Evolutionary conservation across 2,329 filamentous ascomycete species (phyloP).

Genomic region (Cladosporium sp.): DNA sequence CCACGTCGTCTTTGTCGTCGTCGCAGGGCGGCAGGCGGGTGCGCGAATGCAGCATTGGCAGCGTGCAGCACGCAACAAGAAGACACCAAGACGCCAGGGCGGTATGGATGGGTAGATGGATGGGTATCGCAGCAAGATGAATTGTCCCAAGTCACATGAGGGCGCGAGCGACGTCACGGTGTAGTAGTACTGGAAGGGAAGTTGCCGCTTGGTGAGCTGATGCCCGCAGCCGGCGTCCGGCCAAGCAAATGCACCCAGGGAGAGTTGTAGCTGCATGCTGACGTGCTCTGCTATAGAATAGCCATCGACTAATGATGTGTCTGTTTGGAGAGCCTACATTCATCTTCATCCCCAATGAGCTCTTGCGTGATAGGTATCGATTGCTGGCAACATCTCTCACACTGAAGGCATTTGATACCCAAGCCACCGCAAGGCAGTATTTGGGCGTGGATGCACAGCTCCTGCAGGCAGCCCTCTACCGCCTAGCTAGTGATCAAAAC

Average conservation of each 20-base stretch:
- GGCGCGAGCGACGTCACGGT: neutral
- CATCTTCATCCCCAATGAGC: neutral
- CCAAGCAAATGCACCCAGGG: neutral
- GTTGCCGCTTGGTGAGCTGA: neutral
- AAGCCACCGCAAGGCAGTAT: neutral
- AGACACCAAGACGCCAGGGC: neutral
- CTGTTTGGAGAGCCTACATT: neutral
- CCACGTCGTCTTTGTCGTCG: conserved; percentile 12
- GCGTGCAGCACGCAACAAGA: neutral
- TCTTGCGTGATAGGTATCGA: neutral
- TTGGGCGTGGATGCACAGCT: conserved; percentile 1
- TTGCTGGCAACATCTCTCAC: neutral
- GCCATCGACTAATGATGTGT: neutral
- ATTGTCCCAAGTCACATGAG: conserved; percentile 8
- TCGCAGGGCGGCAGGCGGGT: conserved; percentile 7
- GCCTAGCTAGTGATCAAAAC: neutral
- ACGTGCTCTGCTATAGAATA: neutral
- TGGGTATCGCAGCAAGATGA: neutral
- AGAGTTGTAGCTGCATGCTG: neutral
- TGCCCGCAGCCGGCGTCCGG: neutral
- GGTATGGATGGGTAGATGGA: neutral
- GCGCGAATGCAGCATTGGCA: conserved; percentile 8
- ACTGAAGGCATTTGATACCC: neutral
- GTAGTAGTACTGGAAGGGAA: neutral
- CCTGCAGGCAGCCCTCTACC: neutral